Conservation (phyloP, 2,329 filamentous ascomycete genomes). For the Pseudogymnoascus sp. region DNA sequence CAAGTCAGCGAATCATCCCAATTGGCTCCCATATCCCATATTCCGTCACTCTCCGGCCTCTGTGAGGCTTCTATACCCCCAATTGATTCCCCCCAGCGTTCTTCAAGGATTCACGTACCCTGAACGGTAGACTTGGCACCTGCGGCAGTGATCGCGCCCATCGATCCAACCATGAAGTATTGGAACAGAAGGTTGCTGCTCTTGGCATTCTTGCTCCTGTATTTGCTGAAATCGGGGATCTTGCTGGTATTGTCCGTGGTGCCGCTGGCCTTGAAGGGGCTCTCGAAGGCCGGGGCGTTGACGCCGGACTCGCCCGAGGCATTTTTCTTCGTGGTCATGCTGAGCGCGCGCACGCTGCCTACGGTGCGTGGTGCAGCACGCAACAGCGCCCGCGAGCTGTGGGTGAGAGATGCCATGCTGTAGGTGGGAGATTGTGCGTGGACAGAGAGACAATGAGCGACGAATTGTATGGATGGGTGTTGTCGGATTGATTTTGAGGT, state of each 20-base stretch:
- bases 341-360: conserved; percentile 45
- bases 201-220: conserved; percentile 63
- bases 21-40: conserved; percentile 15
- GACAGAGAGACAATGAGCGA: conserved; percentile 8
- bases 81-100: conserved; percentile 5
- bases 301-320: conserved; percentile 17
- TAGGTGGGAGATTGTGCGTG: conserved; percentile 16
- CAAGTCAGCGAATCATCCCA: conserved; percentile 20
- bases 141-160: conserved; percentile 85
- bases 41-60: neutral
- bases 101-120: conserved; percentile 55
- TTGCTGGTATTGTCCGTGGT: conserved; percentile 49
- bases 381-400: conserved; percentile 62
- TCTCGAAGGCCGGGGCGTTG: conserved; percentile 43
- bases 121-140: conserved; percentile 97
- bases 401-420: conserved; percentile 61
- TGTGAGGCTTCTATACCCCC: neutral
- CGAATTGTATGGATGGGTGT: conserved; percentile 9
- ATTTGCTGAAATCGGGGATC: conserved; percentile 85
- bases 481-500: conserved; percentile 11
- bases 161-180: conserved; percentile 97
- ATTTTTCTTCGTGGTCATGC: conserved; percentile 36
- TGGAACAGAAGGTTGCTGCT: conserved; percentile 78
- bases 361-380: conserved; percentile 43
- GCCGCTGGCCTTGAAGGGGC: conserved; percentile 51